Evolutionary conservation across 495 filamentous ascomycete species (phyloP).

Genomic region (Aspergillus heteromorphus): DNA sequence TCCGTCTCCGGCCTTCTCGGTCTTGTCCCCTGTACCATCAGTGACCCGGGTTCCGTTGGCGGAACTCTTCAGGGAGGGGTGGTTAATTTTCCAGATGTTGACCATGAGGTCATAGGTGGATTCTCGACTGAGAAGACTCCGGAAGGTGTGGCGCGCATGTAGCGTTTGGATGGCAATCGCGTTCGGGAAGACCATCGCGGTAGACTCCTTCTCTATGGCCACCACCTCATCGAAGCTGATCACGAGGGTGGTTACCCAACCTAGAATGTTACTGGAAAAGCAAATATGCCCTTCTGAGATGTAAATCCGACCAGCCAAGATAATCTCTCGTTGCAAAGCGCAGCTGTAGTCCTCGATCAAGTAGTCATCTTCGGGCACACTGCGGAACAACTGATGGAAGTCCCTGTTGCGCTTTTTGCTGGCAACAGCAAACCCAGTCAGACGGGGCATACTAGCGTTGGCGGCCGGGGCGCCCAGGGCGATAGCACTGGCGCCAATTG

Average conservation of each 20-base stretch:
- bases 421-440: conserved; percentile 94
- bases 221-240: conserved; percentile 98
- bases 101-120: conserved; percentile 96
- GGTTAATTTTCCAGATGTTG: conserved; percentile 96
- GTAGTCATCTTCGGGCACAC: conserved; percentile 96
- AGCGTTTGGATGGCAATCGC: conserved; percentile 94
- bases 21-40: conserved; percentile 78
- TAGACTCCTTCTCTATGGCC: conserved; percentile 93
- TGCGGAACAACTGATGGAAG: conserved; percentile 90
- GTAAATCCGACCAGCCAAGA: conserved; percentile 89
- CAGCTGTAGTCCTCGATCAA: conserved; percentile 98
- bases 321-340: conserved; percentile 90
- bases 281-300: conserved; percentile 96
- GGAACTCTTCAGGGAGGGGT: conserved; percentile 82
- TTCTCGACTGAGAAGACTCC: conserved; percentile 89
- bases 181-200: conserved; percentile 93
- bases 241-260: conserved; percentile 94
- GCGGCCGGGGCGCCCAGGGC: conserved; percentile 60
- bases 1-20: conserved; percentile 74
- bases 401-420: conserved; percentile 93
- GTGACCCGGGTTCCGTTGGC: conserved; percentile 80
- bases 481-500: conserved; percentile 59
- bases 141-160: conserved; percentile 91
- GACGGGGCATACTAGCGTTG: conserved; percentile 57
- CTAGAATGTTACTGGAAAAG: conserved; percentile 98